These are phyloP conservation scores for Xerocomus spinulosus DNA, from an alignment of 768 basidiomycete species.

Conservation along the genomic window DNA sequence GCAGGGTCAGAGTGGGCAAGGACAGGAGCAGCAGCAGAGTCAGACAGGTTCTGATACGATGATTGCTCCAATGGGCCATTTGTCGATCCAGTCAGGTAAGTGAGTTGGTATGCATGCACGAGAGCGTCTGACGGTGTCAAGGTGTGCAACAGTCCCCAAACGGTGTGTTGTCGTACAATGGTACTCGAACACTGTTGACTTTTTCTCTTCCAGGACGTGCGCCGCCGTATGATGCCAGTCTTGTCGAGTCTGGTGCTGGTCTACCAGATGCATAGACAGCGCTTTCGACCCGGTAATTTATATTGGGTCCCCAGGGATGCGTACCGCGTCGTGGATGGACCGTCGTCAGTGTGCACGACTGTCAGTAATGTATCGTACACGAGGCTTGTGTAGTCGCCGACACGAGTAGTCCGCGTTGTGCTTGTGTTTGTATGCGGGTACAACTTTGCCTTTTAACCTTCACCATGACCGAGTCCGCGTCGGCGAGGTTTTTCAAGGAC, in stretches of 20 bases:
- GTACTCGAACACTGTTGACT: too few species aligned
- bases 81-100: constrained; percentile 18
- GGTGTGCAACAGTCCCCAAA: constrained; percentile 1
- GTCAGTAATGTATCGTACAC: neutral
- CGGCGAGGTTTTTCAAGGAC: constrained; percentile 33
- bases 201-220: constrained; percentile 12
- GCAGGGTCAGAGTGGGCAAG: constrained; percentile 2
- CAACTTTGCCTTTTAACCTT: neutral
- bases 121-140: neutral
- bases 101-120: neutral
- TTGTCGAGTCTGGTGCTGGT: constrained; percentile 1
- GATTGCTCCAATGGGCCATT: constrained; percentile 16
- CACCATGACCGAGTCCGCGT: constrained; percentile 1
- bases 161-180: constrained; percentile 16
- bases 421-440: too few species aligned
- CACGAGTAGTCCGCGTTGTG: neutral
- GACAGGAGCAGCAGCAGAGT: constrained; percentile 17
- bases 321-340: neutral
- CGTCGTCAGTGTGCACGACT: too few species aligned
- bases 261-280: too few species aligned
- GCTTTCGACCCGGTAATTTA: too few species aligned
- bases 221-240: constrained; percentile 3
- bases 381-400: neutral
- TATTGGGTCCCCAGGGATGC: constrained; percentile 4
- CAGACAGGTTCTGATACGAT: constrained; percentile 18